Evolutionary conservation across 2,329 filamentous ascomycete species (phyloP), one percentile per base, ranked within the genome.

Genomic region (Neonectria hederae): DNA sequence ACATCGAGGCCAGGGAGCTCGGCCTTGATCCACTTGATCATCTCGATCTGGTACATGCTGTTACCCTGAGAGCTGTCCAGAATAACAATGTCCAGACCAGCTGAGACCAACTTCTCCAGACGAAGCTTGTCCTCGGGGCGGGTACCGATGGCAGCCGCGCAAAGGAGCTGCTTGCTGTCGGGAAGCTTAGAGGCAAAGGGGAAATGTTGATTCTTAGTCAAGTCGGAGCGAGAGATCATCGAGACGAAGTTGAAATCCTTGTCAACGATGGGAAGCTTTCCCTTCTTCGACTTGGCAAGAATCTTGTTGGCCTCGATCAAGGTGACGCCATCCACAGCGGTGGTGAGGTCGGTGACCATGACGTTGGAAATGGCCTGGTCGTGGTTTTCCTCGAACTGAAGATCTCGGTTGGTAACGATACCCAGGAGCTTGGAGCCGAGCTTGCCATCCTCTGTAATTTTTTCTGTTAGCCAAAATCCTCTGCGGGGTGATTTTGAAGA

Each of bases 171-270:
- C 86, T 99, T 99, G 72, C 95, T 98, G 76, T 97, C 90, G 62
- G 94, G 93, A 42, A 97, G 89, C 86, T 99, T 99, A 59, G 96
- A 98, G 52, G 96, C 94, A 66, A 97, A 87, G 38, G 96, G 96
- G 83, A 97, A 99, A 83, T 98, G 90, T 67, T 97, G 88, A 84
- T 99, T 99, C 88, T 99, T 99, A 86, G 94, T 97, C 82, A 99
- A 84, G 82, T 99, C 96, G 74, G 94, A 97, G 74, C 96, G 90
- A 68, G 92, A 94, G 78, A 97, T 91, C 85, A 97, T 91, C 71
- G 96, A 97, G 67, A 97, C 89, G 53, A 97, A 87, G 83, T 97
- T 97, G 77, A 90, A 90, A 55, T 90, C 83, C 76, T 89, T 84
- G 81, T 97, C 94, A 54, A 97, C 90, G 66, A 97, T 97, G 66